These are phyloP conservation scores for Apiospora rasikravindrae DNA, from an alignment of 2,329 filamentous ascomycete species.

Conservation along the genomic window DNA sequence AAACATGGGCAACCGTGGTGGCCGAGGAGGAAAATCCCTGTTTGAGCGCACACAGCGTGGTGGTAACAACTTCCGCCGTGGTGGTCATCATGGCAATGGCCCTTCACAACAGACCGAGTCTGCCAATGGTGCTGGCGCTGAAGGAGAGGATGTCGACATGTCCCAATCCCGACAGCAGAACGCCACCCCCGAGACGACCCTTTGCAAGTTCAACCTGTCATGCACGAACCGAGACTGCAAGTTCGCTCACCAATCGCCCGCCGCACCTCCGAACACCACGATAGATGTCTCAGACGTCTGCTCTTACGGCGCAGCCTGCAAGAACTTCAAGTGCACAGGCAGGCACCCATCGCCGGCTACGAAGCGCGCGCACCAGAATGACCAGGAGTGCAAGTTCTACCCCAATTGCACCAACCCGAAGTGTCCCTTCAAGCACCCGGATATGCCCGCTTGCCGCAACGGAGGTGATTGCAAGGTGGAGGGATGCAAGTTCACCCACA, in stretches of 20 bases:
- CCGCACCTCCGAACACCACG: slow-evolving; percentile 75
- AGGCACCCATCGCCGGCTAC: slow-evolving; percentile 91
- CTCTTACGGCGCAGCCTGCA: slow-evolving; percentile 87
- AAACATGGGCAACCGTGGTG: slow-evolving; percentile 48
- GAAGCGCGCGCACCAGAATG: slow-evolving; percentile 76
- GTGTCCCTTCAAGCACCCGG: slow-evolving; percentile 89
- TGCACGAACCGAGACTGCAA: slow-evolving; percentile 91
- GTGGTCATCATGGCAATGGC: slow-evolving; percentile 48
- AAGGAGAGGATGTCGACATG: slow-evolving; percentile 69
- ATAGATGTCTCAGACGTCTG: slow-evolving; percentile 84
- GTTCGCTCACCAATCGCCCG: slow-evolving; percentile 93
- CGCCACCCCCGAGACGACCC: slow-evolving; percentile 65
- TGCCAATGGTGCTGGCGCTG: slow-evolving; percentile 43
- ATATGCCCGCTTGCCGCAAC: slow-evolving; percentile 86
- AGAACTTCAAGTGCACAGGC: slow-evolving; percentile 91
- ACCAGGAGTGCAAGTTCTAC: slow-evolving; percentile 89
- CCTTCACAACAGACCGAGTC: slow-evolving; percentile 39
- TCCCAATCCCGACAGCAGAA: slow-evolving; percentile 58
- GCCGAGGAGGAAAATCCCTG: slow-evolving; percentile 62
- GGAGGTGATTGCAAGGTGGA: slow-evolving; percentile 83
- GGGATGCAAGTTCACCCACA: slow-evolving; percentile 89
- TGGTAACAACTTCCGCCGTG: slow-evolving; percentile 55
- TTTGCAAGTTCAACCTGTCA: slow-evolving; percentile 88
- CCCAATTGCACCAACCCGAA: slow-evolving; percentile 87
- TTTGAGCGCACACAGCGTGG: slow-evolving; percentile 74